Conservation (phyloP, 2,329 filamentous ascomycete species). For the Cladosporium phlei region DNA sequence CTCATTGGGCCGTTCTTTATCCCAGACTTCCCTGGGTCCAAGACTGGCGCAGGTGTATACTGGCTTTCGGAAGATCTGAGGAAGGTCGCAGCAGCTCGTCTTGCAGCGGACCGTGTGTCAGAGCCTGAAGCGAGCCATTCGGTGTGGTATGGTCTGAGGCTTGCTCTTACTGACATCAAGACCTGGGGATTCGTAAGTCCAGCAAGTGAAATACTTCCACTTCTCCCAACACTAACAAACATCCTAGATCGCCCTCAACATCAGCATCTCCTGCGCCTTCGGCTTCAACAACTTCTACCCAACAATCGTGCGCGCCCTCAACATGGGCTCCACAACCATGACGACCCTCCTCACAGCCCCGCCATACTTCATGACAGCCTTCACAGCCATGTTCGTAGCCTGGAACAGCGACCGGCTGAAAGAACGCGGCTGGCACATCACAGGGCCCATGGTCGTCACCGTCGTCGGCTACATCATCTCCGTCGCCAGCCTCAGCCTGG, state of each 20-base stretch:
- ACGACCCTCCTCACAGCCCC: conserved; percentile 32
- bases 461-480: conserved; percentile 5
- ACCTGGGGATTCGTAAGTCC: not conserved
- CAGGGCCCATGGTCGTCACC: not conserved
- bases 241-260: not conserved
- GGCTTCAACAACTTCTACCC: conserved; percentile 32
- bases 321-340: conserved; percentile 29
- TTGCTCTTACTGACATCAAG: not conserved
- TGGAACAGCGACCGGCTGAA: conserved; percentile 35
- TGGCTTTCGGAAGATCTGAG: not conserved
- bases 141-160: not conserved
- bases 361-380: conserved; percentile 18
- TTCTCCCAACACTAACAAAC: not conserved
- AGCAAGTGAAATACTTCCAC: not conserved
- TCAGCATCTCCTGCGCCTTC: not conserved
- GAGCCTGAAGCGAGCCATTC: not conserved
- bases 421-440: conserved; percentile 34
- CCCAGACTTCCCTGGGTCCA: conserved; percentile 52
- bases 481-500: not conserved
- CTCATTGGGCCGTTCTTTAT: conserved; percentile 33
- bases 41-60: not conserved
- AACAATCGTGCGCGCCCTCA: conserved; percentile 39
- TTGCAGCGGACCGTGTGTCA: not conserved
- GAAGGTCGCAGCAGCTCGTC: not conserved
- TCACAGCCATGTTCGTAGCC: conserved; percentile 29